Evolutionary conservation across 257 asterid species (phyloP).

Genomic region (Perilla frutescens): DNA sequence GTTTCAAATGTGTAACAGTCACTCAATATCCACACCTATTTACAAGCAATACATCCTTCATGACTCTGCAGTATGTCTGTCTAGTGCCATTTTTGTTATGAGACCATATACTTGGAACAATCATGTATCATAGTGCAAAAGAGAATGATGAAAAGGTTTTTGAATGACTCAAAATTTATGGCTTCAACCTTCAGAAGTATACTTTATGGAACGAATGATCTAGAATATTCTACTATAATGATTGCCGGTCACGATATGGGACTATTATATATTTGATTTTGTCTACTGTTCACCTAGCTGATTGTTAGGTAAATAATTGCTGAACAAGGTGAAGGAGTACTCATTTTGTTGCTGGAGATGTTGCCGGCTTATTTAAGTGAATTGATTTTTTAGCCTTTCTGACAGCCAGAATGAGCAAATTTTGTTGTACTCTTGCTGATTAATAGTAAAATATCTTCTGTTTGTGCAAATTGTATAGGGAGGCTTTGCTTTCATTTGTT

Average conservation of each 20-base stretch:
- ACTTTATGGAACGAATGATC: constrained; percentile 7
- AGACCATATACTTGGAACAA: constrained; percentile 23
- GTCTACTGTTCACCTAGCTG: constrained; percentile 10
- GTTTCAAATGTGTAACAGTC: constrained; percentile 2
- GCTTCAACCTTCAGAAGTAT: not conserved
- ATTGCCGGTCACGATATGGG: constrained; percentile 4
- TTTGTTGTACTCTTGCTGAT: constrained; percentile 26
- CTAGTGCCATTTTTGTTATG: constrained; percentile 6
- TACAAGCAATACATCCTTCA: not conserved
- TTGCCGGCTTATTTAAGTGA: too few relatives aligned
- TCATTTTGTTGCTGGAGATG: too few relatives aligned
- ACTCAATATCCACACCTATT: not conserved
- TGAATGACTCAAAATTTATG: constrained; percentile 21
- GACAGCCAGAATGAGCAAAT: constrained; percentile 27
- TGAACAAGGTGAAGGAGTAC: too few relatives aligned
- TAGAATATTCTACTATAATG: constrained; percentile 17
- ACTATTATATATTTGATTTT: constrained; percentile 27
- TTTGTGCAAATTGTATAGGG: constrained; percentile 57
- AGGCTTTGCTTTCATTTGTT: constrained; percentile 86
- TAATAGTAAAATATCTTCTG: constrained; percentile 26
- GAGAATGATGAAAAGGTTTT: constrained; percentile 7
- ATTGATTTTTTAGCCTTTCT: constrained; percentile 1
- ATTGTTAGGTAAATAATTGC: not conserved
- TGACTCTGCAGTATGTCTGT: constrained; percentile 15
- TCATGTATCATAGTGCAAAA: constrained; percentile 1